Percentiles rank a stretch among this genome's conserved stretches.
Conservation (phyloP, 2,329 filamentous ascomycete species). For the Colletotrichum tabaci region DNA sequence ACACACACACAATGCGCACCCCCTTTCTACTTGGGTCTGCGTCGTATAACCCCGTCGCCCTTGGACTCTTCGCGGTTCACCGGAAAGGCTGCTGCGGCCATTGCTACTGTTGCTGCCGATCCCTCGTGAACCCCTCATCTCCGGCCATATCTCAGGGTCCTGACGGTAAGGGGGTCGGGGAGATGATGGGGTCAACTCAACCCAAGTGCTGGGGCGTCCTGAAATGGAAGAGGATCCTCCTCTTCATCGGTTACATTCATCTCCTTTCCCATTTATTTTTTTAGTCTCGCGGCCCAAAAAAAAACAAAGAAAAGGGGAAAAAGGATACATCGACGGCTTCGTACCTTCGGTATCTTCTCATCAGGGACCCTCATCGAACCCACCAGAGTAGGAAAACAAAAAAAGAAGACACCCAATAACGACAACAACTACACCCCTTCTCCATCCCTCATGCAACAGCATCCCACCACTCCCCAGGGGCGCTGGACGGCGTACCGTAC, state of each 20-base stretch:
- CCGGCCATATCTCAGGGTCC: slow-evolving; percentile 25
- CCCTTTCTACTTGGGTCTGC: not conserved
- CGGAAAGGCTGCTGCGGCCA: not conserved
- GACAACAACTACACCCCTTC: not conserved
- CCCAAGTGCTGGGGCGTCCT: too few species aligned
- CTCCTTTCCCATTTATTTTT: not conserved
- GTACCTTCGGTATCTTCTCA: slow-evolving; percentile 31
- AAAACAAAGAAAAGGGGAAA: not conserved
- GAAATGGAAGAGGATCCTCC: not conserved
- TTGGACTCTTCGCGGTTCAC: not conserved
- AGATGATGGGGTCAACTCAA: too few species aligned
- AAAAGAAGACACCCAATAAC: not conserved
- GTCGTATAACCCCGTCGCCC: not conserved
- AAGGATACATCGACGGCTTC: slow-evolving; percentile 20
- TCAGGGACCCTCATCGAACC: slow-evolving; percentile 23
- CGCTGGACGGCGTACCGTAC: slow-evolving; percentile 13
- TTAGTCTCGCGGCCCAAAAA: not conserved
- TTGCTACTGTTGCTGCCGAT: slow-evolving; percentile 13
- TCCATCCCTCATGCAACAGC: slow-evolving; percentile 12
- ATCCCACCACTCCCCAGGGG: slow-evolving; percentile 1
- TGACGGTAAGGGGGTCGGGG: not conserved
- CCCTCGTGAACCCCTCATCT: slow-evolving; percentile 20
- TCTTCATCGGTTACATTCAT: not conserved
- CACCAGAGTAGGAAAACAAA: slow-evolving; percentile 18
- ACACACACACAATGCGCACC: not conserved